Base-by-base conservation (phyloP, 306 rosid genomes). In the Quercus wislizeni region DNA sequence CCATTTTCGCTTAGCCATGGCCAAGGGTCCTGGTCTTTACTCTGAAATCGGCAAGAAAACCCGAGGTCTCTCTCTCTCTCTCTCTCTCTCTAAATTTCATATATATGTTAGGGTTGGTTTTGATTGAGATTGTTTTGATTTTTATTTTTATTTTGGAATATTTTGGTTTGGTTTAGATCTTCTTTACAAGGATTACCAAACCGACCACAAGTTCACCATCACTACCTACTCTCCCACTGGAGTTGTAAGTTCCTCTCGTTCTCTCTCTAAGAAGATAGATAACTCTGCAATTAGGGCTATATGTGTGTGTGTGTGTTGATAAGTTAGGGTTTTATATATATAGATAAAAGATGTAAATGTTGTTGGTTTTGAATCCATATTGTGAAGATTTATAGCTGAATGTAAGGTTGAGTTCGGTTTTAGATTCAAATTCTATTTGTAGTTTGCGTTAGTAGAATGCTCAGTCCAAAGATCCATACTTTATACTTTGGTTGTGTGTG, bases 21-120 rank as follows among this genome's bases (percentile, higher is more conserved):
- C 81, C 43, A 91, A 90, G 85, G 98, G 98, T 85, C 98, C 98
- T 12, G 97, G 97, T 30, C 98, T 94, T 69, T 94, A 92, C 95
- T 43, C 92, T 69, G 97, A 94, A 71, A 91, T 94, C 78, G 97
- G 97, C 87, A 94, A 91, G 74, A 90, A 84, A 80, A 90, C 97
- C 82, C 87, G 97, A 91, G 98, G 96, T 93, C 55, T 38, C 71
- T 49, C 38, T 70, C 64, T 93, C 55, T 38, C 71, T 49, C 28
- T 70, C 64, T 43, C 46, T 38, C 57, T 63, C 12, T 71, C 64
- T 43, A 65, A 72, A 5, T 58, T n/a, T 59, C 35, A 18, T 4
- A 4, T 54, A 5, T 77, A 25, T 58, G 38, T 55, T 69, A 3
- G 59, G 70, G 2, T 5, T 55, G 76, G 17, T 61, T 21, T 14